Evolutionary conservation across 345 rosid species (phyloP), one percentile per base, ranked within the genome.

Genomic region (Eucalyptus globulus): DNA sequence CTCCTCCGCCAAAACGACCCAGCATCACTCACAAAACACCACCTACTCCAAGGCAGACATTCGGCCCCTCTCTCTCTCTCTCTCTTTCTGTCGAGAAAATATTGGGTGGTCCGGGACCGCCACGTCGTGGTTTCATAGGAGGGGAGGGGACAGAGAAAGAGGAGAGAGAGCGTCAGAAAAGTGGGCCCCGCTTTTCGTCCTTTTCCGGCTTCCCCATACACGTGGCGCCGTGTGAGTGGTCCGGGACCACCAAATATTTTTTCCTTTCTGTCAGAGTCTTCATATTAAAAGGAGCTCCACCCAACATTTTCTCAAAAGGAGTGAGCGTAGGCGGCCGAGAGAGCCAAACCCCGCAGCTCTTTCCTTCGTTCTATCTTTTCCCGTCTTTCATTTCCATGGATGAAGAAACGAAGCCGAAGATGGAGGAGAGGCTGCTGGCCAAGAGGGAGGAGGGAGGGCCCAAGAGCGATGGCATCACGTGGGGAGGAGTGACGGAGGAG

Each of bases 401-500:
- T 7, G 86, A 83, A 83, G 47, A 44, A 83, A 44, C 86, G 86
- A 83, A 49, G 50, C 49, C 9, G 51, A 87, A 21, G 29, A 24
- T 45, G 86, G 83, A 72, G 10, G 43, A 88, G 86, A 47, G 62
- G 6, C 76, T 65, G 76, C 76, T 65, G 37, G 56, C 22, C 31
- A 87, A 11, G 45, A 40, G n/a, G 89, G 44, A 72, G 15, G 43
- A 88, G 86, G 29, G 31, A 56, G 86, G 22, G 19, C 29, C 21
- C 31, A 88, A 69, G 80, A 50, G 50, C 11, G 47, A 47, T 9
- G 13, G 88, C 88, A 45, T 29, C 58, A 40, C n/a, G 49, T 65
- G 86, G 89, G 56, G 44, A 43, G 45, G 17, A 19, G 47, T 89
- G n/a, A 62, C 31, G 44, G 37, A 89, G 89, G 99, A 96, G 91